A percentile compares a stretch with the other conserved stretches of the same genome.
These are phyloP conservation scores for Melanomma pulvis-pyrius DNA, from an alignment of 495 filamentous ascomycete species.

Conservation along the genomic window DNA sequence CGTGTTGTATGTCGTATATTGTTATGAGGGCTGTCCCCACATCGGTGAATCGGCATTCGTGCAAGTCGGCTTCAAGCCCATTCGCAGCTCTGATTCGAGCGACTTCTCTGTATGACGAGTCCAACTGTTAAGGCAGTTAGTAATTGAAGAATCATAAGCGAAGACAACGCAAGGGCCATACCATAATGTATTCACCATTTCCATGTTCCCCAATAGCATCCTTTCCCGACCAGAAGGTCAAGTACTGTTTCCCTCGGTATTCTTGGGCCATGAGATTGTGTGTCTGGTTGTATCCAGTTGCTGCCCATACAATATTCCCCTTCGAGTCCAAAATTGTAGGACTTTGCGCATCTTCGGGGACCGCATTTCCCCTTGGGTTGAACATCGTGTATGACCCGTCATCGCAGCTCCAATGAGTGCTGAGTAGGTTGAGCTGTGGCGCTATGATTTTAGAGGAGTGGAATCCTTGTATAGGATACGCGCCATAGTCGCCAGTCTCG, in stretches of 20 bases:
- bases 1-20: slow-evolving; percentile 34
- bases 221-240: slow-evolving; percentile 58
- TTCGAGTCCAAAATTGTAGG: slow-evolving; percentile 17
- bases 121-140: slow-evolving; percentile 43
- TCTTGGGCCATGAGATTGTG: slow-evolving; percentile 19
- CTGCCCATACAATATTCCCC: slow-evolving; percentile 13
- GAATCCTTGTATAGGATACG: slow-evolving; percentile 50
- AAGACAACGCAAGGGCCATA: slow-evolving; percentile 29
- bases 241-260: slow-evolving; percentile 16
- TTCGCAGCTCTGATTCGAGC: slow-evolving; percentile 47
- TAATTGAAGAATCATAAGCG: not conserved
- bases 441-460: slow-evolving; percentile 46
- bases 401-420: slow-evolving; percentile 42
- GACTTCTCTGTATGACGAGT: slow-evolving; percentile 53
- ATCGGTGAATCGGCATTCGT: slow-evolving; percentile 35
- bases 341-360: slow-evolving; percentile 45
- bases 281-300: slow-evolving; percentile 14
- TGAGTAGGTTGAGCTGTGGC: slow-evolving; percentile 48
- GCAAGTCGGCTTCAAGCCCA: slow-evolving; percentile 14
- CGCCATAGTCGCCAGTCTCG: slow-evolving; percentile 45
- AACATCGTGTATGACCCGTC: slow-evolving; percentile 50
- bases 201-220: slow-evolving; percentile 54
- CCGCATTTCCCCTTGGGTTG: slow-evolving; percentile 49
- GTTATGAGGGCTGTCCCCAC: slow-evolving; percentile 38
- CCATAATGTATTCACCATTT: slow-evolving; percentile 55